These are phyloP conservation scores for Rhodamnia rubescens DNA, from an alignment of 345 rosid species.

Conservation along the genomic window DNA sequence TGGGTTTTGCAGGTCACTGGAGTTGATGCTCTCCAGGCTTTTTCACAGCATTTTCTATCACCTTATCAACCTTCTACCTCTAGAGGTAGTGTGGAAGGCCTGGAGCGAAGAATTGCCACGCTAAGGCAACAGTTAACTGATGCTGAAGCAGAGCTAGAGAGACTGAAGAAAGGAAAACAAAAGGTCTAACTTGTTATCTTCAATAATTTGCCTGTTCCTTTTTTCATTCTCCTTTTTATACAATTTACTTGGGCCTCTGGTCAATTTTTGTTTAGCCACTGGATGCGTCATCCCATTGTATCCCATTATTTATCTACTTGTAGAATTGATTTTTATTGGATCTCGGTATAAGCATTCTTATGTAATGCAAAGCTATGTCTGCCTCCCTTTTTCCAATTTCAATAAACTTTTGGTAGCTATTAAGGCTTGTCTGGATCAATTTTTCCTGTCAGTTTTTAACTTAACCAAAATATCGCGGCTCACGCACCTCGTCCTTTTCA, in stretches of 20 bases:
- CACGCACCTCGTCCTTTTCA: background rate
- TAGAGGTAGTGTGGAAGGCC: slow-evolving; percentile 37
- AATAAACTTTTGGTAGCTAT: background rate
- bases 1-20: slow-evolving; percentile 66
- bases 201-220: background rate
- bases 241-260: background rate
- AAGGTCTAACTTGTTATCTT: slow-evolving; percentile 7
- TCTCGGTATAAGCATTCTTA: background rate
- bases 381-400: background rate
- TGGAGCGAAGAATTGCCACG: slow-evolving; percentile 40
- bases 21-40: slow-evolving; percentile 71
- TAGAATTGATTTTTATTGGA: background rate
- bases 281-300: background rate
- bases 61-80: slow-evolving; percentile 44
- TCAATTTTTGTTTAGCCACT: background rate
- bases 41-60: slow-evolving; percentile 51
- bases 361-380: background rate
- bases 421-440: background rate
- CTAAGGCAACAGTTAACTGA: slow-evolving; percentile 43
- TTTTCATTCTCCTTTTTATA: background rate
- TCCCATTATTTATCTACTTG: background rate
- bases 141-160: slow-evolving; percentile 71
- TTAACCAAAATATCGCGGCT: background rate
- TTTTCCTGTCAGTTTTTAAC: background rate
- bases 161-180: slow-evolving; percentile 47